Evolutionary conservation across 192 early-diverging fungal genomes (phyloP), one percentile per base, ranked within the genome.

Genomic region (Podila clonocystis): DNA sequence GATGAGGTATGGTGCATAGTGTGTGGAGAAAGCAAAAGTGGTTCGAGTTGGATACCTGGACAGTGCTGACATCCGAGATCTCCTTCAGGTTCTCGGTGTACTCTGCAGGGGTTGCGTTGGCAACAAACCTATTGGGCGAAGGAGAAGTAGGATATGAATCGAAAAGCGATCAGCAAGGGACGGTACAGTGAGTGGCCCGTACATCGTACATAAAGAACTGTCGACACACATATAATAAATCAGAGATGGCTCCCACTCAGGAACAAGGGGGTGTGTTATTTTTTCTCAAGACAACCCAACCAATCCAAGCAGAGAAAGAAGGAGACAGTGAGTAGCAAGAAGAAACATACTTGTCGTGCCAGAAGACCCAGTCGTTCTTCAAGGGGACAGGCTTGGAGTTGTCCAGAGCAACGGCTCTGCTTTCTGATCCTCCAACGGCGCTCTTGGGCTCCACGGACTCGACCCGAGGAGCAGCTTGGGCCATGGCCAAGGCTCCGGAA

Each of bases 31-130:
- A 64, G 8, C 50, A 36, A 67, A 49, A 62, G 31, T 22, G 11
- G 50, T 9, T 59, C 12, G 17, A 30, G 20, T 6, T 28, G 11
- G 19, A 31, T 78, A 83, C 86, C 86, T 87, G 86, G 50, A 87
- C 84, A 69, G 86, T 85, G 28, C 70, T 77, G 58, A 87, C 86
- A 50, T 82, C 82, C 30, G 82, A 68, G 49, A 87, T 76, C 58
- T 73, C 79, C 70, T 72, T 78, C 26, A 87, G 72, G 62, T 83
- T 83, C 62, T 87, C 73, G 26, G 82, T 79, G 68, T 87, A 87
- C 73, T 87, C 76, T 52, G 68, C 79, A 65, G 84, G 84, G 31
- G 80, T 83, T 26, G 84, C 84, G 58, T 85, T 85, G 50, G 84
- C 74, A 63, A 85, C 84, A 55, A 77, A 85, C 65, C 84, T 85